A percentile compares a stretch with the other conserved stretches of the same genome.
These are phyloP conservation scores for Herpotrichia juniperi DNA, from an alignment of 2,329 filamentous ascomycete genomes.

Conservation along the genomic window DNA sequence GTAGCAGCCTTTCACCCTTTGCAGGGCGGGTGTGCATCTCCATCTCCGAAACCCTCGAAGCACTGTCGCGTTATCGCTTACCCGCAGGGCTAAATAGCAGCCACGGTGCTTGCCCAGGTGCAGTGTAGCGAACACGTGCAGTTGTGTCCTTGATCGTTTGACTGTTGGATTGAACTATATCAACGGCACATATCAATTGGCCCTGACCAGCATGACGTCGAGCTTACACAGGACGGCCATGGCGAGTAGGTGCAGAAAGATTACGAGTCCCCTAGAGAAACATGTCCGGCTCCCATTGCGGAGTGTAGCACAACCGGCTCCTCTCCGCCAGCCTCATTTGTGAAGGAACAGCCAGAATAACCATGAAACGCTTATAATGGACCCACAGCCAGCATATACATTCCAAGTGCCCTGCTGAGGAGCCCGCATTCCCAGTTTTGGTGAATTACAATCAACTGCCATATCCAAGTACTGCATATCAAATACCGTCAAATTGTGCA, in stretches of 20 bases:
- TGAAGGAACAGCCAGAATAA: background rate
- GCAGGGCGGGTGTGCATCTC: background rate
- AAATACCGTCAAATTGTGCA: no score
- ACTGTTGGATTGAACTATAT: background rate
- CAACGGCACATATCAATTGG: background rate
- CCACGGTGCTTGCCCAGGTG: background rate
- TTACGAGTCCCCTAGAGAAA: background rate
- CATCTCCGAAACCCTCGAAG: no score
- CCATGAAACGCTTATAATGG: no score
- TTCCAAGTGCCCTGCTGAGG: no score
- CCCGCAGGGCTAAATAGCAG: constrained; percentile 2
- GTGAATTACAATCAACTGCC: no score
- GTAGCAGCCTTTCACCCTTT: no score
- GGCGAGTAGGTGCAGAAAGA: background rate
- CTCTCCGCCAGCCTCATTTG: background rate
- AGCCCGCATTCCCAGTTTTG: no score
- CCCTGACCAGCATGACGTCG: background rate
- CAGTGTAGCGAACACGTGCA: background rate
- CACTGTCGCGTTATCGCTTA: no score
- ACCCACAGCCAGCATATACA: no score
- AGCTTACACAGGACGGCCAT: background rate
- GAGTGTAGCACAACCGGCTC: background rate
- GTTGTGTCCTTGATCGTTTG: background rate
- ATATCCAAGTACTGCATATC: no score
- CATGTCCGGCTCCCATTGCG: background rate